Conservation (phyloP, 306 rosid genomes). For the Prunus mira region DNA sequence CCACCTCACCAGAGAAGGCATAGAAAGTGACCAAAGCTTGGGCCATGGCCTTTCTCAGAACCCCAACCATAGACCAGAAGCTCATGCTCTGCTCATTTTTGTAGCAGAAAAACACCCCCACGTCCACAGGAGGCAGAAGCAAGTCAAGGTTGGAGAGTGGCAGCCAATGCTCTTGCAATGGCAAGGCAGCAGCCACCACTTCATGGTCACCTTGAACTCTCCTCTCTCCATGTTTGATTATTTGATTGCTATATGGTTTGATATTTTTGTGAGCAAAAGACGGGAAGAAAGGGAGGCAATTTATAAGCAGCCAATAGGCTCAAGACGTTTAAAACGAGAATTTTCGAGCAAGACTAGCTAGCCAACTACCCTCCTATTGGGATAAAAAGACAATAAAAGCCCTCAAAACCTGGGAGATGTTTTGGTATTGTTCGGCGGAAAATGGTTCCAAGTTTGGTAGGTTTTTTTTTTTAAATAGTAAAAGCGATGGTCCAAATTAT, state of each 20-base stretch:
- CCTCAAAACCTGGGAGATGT: too few species aligned
- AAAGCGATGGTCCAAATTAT: too few species aligned
- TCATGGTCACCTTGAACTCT: slow-evolving; percentile 29
- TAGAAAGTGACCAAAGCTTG: slow-evolving; percentile 48
- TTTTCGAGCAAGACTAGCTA: too few species aligned
- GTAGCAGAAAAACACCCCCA: slow-evolving; percentile 71
- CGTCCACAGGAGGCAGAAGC: slow-evolving; percentile 59
- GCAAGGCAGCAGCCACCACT: slow-evolving; percentile 54
- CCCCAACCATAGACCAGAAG: slow-evolving; percentile 33
- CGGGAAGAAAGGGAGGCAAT: background rate
- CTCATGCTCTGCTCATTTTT: background rate
- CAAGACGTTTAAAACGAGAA: too few species aligned
- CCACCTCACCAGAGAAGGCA: slow-evolving; percentile 65
- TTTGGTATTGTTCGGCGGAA: too few species aligned
- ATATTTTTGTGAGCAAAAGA: background rate
- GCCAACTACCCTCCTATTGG: too few species aligned
- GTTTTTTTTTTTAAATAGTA: too few species aligned
- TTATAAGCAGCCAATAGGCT: background rate
- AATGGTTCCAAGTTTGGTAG: too few species aligned
- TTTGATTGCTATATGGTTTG: background rate
- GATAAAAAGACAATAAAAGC: too few species aligned
- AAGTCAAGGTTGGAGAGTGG: slow-evolving; percentile 82
- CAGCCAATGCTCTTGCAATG: slow-evolving; percentile 67
- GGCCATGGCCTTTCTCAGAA: slow-evolving; percentile 51
- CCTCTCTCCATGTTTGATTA: slow-evolving; percentile 17